These are phyloP conservation scores for Actinomortierella wolfii DNA, from an alignment of 371 early-diverging fungal genomes.

Conservation along the genomic window DNA sequence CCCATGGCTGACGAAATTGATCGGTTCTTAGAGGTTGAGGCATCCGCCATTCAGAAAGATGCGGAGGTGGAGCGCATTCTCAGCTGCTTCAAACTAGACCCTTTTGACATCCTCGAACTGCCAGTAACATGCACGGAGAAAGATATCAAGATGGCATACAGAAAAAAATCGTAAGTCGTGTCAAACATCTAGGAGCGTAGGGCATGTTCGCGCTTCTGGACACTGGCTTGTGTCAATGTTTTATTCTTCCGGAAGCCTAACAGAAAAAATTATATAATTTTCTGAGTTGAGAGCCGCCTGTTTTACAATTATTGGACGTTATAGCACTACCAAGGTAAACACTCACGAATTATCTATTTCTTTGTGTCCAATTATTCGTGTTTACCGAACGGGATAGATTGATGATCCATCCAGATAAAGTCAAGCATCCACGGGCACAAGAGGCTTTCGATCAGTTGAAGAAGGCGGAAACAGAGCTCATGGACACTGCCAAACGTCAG, in stretches of 20 bases:
- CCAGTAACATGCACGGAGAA: conserved; percentile 58
- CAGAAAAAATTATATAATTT: background rate
- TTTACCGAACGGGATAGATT: conserved; percentile 48
- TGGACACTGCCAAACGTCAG: conserved; percentile 65
- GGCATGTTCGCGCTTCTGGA: too few relatives aligned
- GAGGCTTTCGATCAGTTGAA: conserved; percentile 88
- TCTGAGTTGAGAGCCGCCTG: background rate
- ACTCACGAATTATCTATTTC: background rate
- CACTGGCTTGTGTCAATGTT: too few relatives aligned
- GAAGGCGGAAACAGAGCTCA: conserved; percentile 79
- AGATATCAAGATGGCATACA: conserved; percentile 75
- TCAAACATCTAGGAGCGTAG: too few relatives aligned
- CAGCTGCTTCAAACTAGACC: conserved; percentile 75
- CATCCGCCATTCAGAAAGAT: conserved; percentile 60
- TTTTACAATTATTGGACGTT: background rate
- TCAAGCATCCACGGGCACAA: conserved; percentile 75
- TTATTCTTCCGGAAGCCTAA: background rate
- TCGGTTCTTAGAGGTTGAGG: conserved; percentile 68
- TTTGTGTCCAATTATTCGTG: background rate
- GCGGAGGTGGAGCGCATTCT: conserved; percentile 87
- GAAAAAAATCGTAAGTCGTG: conserved; percentile 68
- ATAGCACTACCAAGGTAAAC: background rate
- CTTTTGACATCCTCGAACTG: conserved; percentile 82
- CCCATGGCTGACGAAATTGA: conserved; percentile 55
- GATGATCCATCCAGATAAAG: conserved; percentile 91